These are phyloP conservation scores for Talaromyces wortmannii DNA, from an alignment of 495 filamentous ascomycete species.

Conservation along the genomic window DNA sequence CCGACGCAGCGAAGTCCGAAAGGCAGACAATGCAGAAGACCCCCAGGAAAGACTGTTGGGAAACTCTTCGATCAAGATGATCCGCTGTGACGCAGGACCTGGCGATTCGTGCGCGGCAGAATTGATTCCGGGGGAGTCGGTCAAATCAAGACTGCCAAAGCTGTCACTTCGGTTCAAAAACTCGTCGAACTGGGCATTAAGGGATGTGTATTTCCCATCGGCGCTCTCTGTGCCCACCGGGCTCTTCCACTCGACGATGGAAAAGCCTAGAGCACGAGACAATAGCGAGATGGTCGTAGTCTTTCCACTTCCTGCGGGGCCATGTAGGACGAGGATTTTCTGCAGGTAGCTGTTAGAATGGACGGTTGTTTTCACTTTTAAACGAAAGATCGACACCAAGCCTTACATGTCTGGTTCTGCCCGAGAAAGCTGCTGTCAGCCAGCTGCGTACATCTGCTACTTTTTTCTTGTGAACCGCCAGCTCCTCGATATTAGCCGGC, in stretches of 20 bases:
- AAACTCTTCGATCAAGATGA: slow-evolving; percentile 92
- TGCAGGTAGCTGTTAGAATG: slow-evolving; percentile 27
- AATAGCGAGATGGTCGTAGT: slow-evolving; percentile 77
- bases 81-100: slow-evolving; percentile 19
- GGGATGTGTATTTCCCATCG: slow-evolving; percentile 53
- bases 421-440: slow-evolving; percentile 66
- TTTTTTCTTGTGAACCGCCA: slow-evolving; percentile 91
- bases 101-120: not conserved
- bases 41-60: slow-evolving; percentile 71
- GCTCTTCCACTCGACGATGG: slow-evolving; percentile 87
- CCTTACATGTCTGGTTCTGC: slow-evolving; percentile 38
- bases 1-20: slow-evolving; percentile 66
- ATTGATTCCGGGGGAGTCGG: not conserved
- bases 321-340: slow-evolving; percentile 76
- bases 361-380: not conserved
- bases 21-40: slow-evolving; percentile 60
- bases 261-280: slow-evolving; percentile 60
- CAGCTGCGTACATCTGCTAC: slow-evolving; percentile 77
- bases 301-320: slow-evolving; percentile 89
- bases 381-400: not conserved
- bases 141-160: slow-evolving; percentile 67
- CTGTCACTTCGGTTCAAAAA: slow-evolving; percentile 74
- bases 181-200: slow-evolving; percentile 77
- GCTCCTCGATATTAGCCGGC: slow-evolving; percentile 65
- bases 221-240: slow-evolving; percentile 53